Base-by-base conservation (phyloP, 768 basidiomycete species). In the Rhodosporidiobolus sp. region DNA sequence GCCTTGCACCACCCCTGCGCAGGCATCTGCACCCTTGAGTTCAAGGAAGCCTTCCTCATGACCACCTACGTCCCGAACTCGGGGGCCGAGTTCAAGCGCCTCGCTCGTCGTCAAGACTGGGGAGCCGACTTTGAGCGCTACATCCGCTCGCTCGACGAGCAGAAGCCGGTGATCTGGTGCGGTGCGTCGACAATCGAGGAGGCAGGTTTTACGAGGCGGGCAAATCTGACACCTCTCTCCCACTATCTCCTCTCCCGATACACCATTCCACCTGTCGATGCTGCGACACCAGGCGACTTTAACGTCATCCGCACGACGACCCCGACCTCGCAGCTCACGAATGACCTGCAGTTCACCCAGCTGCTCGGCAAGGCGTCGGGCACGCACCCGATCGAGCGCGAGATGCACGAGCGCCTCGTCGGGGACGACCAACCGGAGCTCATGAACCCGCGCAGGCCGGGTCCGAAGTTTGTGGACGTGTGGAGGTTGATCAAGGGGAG, bases 131-230 rank as follows among this genome's bases (percentile, higher is more conserved):
- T 94, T 78, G 86, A 88, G 63, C 74, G 83, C 4, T 88, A 91
- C 77, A 84, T 94, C 38, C 87, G 87, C 8, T 83, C 86, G 28
- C 82, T 93, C 8, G 90, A 93, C 81, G 85, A 83, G 74, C 86
- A 85, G 76, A 94, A 94, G 77, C 88, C 92, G 2, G 89, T 94
- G 22, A 89, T 94, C 66, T 94, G 92, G 92, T 84, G 86, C 12
- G 92, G 67, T 66, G 20, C n/a, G 67, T 35, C n/a, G n/a, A n/a
- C n/a, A n/a, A n/a, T n/a, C n/a, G n/a, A n/a, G n/a, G n/a, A n/a
- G n/a, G n/a, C n/a, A n/a, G n/a, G n/a, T n/a, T n/a, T n/a, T n/a
- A n/a, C n/a, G n/a, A n/a, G n/a, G n/a, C n/a, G n/a, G n/a, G n/a
- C n/a, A n/a, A n/a, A n/a, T n/a, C n/a, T n/a, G n/a, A n/a, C n/a